These are phyloP conservation scores for Medicago truncatula DNA, from an alignment of 306 rosid genomes.

Conservation along the genomic window MtrunA17r5.0-ANR NC_053044.1:24165501-24166000, in stretches of 20 bases:
- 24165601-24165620: too few species aligned
- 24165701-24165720: too few species aligned
- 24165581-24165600: slow-evolving; percentile 7
- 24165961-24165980: neutral
- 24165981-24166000: neutral
- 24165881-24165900: neutral
- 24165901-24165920: neutral
- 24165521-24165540: slow-evolving; percentile 96
- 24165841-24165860: neutral
- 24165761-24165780: too few species aligned
- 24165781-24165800: too few species aligned
- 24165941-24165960: neutral
- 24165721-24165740: too few species aligned
- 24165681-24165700: too few species aligned
- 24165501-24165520: slow-evolving; percentile 91
- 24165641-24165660: slow-evolving; percentile 2
- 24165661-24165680: too few species aligned
- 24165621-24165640: slow-evolving; percentile 40
- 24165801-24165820: too few species aligned
- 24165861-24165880: neutral
- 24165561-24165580: slow-evolving; percentile 38
- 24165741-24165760: too few species aligned
- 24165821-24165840: too few species aligned
- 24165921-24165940: slow-evolving; percentile 5
- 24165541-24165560: slow-evolving; percentile 78